These are phyloP conservation scores for Backusella luteola DNA, from an alignment of 192 early-diverging fungal species.

Conservation along the genomic window DNA sequence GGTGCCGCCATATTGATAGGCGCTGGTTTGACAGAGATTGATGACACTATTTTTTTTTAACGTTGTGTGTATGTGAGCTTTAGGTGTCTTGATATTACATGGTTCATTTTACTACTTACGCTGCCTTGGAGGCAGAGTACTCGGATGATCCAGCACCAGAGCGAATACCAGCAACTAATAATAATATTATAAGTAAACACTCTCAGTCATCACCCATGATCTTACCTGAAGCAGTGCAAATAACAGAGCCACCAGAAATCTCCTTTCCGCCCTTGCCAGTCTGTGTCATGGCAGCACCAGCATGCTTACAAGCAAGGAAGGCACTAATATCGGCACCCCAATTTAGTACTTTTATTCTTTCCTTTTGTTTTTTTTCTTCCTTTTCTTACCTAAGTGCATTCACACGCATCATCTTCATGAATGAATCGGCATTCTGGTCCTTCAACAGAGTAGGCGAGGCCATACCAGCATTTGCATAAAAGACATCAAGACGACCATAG, in stretches of 20 bases:
- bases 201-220: neutral
- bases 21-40: constrained; percentile 40
- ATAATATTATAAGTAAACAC: neutral
- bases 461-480: constrained; percentile 53
- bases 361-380: neutral
- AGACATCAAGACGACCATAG: constrained; percentile 51
- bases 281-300: constrained; percentile 40
- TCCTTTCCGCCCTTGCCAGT: constrained; percentile 44
- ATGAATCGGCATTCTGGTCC: constrained; percentile 31
- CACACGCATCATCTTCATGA: constrained; percentile 39
- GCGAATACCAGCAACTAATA: constrained; percentile 43
- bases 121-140: constrained; percentile 56
- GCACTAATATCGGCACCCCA: constrained; percentile 20
- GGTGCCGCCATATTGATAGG: constrained; percentile 39
- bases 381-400: constrained; percentile 43
- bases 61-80: too few species aligned
- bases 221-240: constrained; percentile 52
- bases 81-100: neutral
- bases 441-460: constrained; percentile 24
- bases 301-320: constrained; percentile 50
- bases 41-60: constrained; percentile 22
- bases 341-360: neutral
- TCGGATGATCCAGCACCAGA: constrained; percentile 48
- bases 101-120: constrained; percentile 4
- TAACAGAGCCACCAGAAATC: constrained; percentile 42